Base-by-base conservation (phyloP, 495 filamentous ascomycete species). In the Beverwykella pulmonaria region DNA sequence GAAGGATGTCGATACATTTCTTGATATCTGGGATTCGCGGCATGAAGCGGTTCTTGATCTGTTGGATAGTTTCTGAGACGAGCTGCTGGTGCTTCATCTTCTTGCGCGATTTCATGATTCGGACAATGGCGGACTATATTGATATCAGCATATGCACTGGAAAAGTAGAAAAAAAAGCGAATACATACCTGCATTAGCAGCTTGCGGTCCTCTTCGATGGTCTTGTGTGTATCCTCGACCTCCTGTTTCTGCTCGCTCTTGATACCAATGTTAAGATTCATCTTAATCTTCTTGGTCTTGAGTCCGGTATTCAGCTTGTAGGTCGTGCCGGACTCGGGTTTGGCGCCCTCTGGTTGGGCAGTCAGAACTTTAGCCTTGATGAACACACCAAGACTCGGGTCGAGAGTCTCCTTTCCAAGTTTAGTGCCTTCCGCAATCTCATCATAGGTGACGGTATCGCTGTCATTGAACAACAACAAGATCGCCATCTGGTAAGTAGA, bases 91-190 rank as follows among this genome's bases (percentile, higher is more conserved):
- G 93, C 84, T 96, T 97, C 90, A 97, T 93, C 81, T 89, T 90
- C 86, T 98, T 97, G 59, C 94, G 90, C 0, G 95, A 94, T 78
- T 99, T 99, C 94, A 98, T 99, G 80, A 99, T 97, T 71, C 94
- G 89, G 36, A 99, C 94, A 72, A 99, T 98, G 20, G 93, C 92
- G 61, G 95, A 98, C 95, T 98, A 71, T 60, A 20, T 55, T 25
- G 29, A 54, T 7, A 53, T 68, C 71, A 75, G 71, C 36, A 52
- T 12, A 41, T 34, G 41, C 4, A 34, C 44, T n/a, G 9, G 25
- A 30, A 29, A 25, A 39, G 25, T n/a, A 48, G 32, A 32, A 22
- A 29, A 54, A 19, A 17, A 62, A 32, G 34, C 15, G 25, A 47
- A 70, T 65, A 85, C 89, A 78, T 82, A 97, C 94, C 88, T 98